These are phyloP conservation scores for Meyerozyma elateridarum DNA, from an alignment of 1,139 yeast species.

Conservation along the genomic window DNA sequence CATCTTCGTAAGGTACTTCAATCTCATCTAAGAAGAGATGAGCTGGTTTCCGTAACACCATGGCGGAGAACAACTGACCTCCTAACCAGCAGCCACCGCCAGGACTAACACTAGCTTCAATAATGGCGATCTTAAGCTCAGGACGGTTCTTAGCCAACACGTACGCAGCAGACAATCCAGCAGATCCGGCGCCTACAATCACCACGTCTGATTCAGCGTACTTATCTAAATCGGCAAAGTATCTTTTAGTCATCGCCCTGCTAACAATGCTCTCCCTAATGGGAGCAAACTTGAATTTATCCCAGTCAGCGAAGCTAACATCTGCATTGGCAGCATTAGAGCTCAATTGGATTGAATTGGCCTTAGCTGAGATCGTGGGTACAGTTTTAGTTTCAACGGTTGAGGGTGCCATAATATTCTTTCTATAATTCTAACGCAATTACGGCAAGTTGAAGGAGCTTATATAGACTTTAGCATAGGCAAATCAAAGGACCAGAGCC, in stretches of 20 bases:
- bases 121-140: slow-evolving; percentile 67
- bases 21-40: slow-evolving; percentile 62
- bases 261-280: slow-evolving; percentile 77
- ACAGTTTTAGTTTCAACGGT: no score
- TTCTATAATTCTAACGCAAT: no score
- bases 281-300: slow-evolving; percentile 62
- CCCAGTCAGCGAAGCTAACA: slow-evolving; percentile 52
- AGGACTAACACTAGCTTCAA: slow-evolving; percentile 71
- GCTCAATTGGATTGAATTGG: no score
- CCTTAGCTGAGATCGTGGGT: no score
- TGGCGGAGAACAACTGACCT: slow-evolving; percentile 75
- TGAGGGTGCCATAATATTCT: no score
- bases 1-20: slow-evolving; percentile 68
- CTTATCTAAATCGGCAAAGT: slow-evolving; percentile 69
- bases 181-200: slow-evolving; percentile 75
- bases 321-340: slow-evolving; percentile 14
- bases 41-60: slow-evolving; percentile 79
- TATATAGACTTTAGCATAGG: no score
- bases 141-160: slow-evolving; percentile 71
- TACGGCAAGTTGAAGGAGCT: no score
- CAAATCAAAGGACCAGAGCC: no score
- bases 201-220: slow-evolving; percentile 74
- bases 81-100: slow-evolving; percentile 85
- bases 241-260: slow-evolving; percentile 78
- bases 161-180: slow-evolving; percentile 74